These are phyloP conservation scores for Piper longum DNA, from an alignment of 164 flowering plant species.

Conservation along the genomic window DNA sequence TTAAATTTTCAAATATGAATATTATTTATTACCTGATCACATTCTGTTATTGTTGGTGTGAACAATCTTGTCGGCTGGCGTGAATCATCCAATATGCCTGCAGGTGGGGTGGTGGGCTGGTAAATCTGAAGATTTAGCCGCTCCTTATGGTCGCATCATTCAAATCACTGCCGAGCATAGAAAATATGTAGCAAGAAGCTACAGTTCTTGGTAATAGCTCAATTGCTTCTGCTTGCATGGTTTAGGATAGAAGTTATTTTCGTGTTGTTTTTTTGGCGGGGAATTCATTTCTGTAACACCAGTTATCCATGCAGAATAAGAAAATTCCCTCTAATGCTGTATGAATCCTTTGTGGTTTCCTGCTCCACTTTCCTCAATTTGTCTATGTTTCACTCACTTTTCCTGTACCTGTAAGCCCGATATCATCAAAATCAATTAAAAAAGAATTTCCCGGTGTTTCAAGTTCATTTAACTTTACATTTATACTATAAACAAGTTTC, in stretches of 20 bases:
- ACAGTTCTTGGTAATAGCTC: conserved; percentile 59
- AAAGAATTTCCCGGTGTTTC: too few relatives aligned
- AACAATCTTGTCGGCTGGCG: neutral
- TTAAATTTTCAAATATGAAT: neutral
- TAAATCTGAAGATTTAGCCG: conserved; percentile 41
- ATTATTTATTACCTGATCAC: neutral
- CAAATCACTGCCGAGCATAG: conserved; percentile 89
- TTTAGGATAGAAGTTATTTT: neutral
- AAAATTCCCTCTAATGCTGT: too few relatives aligned
- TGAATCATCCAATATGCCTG: conserved; percentile 7
- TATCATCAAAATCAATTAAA: too few relatives aligned
- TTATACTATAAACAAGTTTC: too few relatives aligned
- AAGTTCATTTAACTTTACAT: too few relatives aligned
- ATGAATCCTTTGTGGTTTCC: too few relatives aligned
- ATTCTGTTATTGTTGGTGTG: neutral
- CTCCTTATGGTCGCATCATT: conserved; percentile 80
- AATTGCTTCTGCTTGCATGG: neutral
- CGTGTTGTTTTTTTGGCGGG: neutral
- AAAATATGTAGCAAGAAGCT: conserved; percentile 86
- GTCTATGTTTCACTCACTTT: too few relatives aligned
- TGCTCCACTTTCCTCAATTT: too few relatives aligned
- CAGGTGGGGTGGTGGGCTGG: conserved; percentile 99
- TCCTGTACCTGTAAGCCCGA: too few relatives aligned
- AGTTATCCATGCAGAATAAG: too few relatives aligned
- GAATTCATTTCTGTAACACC: neutral